Conservation (phyloP, 768 basidiomycete species). For the Lentinula edodes region DNA sequence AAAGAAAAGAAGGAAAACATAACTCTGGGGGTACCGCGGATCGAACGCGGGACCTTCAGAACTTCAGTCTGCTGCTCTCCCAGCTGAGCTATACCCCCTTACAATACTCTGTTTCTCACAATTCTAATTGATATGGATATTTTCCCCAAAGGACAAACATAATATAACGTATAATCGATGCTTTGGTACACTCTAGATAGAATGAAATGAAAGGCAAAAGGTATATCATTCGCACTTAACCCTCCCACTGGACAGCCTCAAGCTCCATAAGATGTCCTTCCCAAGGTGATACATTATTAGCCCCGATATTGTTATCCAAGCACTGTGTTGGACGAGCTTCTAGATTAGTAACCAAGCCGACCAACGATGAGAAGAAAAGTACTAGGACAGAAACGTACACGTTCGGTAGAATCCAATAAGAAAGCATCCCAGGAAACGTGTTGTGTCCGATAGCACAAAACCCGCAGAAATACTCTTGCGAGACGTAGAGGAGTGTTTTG, state of each 20-base stretch:
- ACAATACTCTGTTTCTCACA: too few species aligned
- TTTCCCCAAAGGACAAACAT: too few species aligned
- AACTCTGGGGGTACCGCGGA: background rate
- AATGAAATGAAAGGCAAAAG: background rate
- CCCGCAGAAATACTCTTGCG: slow-evolving; percentile 74
- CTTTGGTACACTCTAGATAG: background rate
- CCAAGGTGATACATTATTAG: slow-evolving; percentile 3
- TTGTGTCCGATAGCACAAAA: slow-evolving; percentile 79
- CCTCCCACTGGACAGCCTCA: background rate
- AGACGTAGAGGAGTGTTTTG: slow-evolving; percentile 82
- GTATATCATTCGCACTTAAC: background rate
- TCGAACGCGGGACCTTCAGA: background rate
- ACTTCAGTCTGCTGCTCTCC: background rate
- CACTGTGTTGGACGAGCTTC: background rate
- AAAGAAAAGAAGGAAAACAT: too few species aligned
- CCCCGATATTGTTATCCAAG: background rate
- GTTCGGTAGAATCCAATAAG: slow-evolving; percentile 74
- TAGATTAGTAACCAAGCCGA: background rate
- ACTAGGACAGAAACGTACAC: slow-evolving; percentile 43
- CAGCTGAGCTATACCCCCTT: background rate
- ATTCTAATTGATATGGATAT: too few species aligned
- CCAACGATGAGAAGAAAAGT: background rate
- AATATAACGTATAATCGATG: background rate
- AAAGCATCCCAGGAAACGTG: slow-evolving; percentile 36
- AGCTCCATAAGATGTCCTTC: background rate